Base-by-base conservation (phyloP, 345 rosid genomes). In the Noccaea bulbosa region DNA sequence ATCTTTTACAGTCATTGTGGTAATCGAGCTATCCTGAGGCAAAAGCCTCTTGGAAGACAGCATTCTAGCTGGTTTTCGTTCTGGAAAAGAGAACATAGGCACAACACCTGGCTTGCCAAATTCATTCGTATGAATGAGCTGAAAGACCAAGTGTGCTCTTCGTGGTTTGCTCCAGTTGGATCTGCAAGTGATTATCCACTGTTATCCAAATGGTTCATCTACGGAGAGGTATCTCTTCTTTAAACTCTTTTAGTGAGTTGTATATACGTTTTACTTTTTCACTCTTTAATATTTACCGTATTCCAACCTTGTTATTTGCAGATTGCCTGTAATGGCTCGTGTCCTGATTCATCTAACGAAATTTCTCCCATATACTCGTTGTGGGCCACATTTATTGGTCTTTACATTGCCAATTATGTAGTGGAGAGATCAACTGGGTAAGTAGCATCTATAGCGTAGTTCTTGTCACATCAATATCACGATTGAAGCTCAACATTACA, bases 91-190 rank as follows among this genome's bases (percentile, higher is more conserved):
- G 91, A 85, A 79, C 81, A 66, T 38, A 87, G 85, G 77, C 83
- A 82, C 56, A 88, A 82, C 65, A 83, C 91, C 51, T 91, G 82
- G 95, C 81, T 94, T 65, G 79, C 86, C 14, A 85, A 85, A 67
- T 85, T 94, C 58, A 46, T 91, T 71, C 89, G 80, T 35, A 86
- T 94, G 83, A 81, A 83, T 63, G 95, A 94, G 87, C 82, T 89
- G 78, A 94, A 94, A 84, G 92, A 94, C 66, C 88, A 91, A 80
- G 90, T 94, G 44, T 94, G 99, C 80, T 89, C 88, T 7, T 94
- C 99, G 52, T 94, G 99, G 99, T 94, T 94, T 84, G 97, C 98
- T 75, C 97, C 99, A 7, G 99, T 94, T 77, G 99, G 99, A 59
- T 89, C 96, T 76, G 99, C 98, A 22, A 88, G 93, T 81, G 99